These are phyloP conservation scores for Elsinoe australis DNA, from an alignment of 2,329 filamentous ascomycete species.

Conservation along the genomic window DNA sequence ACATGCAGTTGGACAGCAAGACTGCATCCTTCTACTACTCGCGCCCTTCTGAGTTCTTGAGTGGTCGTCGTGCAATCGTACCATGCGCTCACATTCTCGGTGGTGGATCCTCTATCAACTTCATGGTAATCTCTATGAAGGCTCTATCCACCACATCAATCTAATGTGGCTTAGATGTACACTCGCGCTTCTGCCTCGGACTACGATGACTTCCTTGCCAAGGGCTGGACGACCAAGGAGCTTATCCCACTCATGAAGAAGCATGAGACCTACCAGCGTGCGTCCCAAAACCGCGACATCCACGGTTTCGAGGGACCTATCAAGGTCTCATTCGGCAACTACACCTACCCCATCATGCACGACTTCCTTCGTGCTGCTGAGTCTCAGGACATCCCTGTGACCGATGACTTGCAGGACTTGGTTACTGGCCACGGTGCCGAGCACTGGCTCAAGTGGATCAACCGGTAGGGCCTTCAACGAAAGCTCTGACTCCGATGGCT, in stretches of 20 bases:
- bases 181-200: slow-evolving; percentile 63
- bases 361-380: slow-evolving; percentile 68
- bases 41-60: slow-evolving; percentile 63
- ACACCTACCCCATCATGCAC: slow-evolving; percentile 74
- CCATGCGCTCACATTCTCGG: slow-evolving; percentile 66
- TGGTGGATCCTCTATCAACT: slow-evolving; percentile 60
- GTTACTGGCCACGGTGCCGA: slow-evolving; percentile 61
- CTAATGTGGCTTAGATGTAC: no score
- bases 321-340: slow-evolving; percentile 74
- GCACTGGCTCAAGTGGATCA: slow-evolving; percentile 84
- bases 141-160: no score
- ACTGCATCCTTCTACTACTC: slow-evolving; percentile 77
- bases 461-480: slow-evolving; percentile 39
- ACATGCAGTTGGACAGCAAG: slow-evolving; percentile 75
- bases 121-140: no score
- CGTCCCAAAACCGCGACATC: slow-evolving; percentile 50
- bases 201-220: slow-evolving; percentile 71
- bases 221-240: slow-evolving; percentile 72
- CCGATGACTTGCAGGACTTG: slow-evolving; percentile 54
- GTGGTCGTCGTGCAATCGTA: slow-evolving; percentile 64
- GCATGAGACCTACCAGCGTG: slow-evolving; percentile 66
- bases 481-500: neutral
- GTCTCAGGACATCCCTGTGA: slow-evolving; percentile 65
- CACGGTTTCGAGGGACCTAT: slow-evolving; percentile 75
- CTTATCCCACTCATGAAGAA: slow-evolving; percentile 71